A percentile compares a stretch with the other conserved stretches of the same genome.
These are phyloP conservation scores for Plantago coronopus DNA, from an alignment of 305 asterid genomes.

Conservation along the genomic window DNA sequence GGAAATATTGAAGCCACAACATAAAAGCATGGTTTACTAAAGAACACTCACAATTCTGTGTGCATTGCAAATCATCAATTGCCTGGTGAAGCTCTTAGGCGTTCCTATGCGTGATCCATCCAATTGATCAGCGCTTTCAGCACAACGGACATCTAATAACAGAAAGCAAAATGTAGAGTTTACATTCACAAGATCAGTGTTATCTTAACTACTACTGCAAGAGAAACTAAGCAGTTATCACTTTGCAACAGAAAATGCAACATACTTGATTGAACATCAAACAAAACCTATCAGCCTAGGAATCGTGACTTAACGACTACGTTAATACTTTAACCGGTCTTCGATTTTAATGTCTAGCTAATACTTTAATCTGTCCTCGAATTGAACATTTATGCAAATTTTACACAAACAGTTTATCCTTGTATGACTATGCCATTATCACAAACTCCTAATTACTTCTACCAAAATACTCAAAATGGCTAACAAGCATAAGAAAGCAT, in stretches of 20 bases:
- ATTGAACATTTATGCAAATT: too few relatives aligned
- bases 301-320: background rate
- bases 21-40: background rate
- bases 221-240: too few relatives aligned
- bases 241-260: background rate
- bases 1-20: background rate
- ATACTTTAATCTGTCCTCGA: too few relatives aligned
- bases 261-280: background rate
- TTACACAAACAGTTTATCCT: too few relatives aligned
- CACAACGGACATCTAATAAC: background rate
- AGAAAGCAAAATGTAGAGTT: background rate
- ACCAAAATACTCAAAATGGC: background rate
- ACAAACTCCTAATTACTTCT: too few relatives aligned
- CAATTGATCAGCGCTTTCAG: background rate
- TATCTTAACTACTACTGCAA: background rate
- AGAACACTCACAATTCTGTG: slow-evolving; percentile 3
- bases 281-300: background rate
- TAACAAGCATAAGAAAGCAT: background rate
- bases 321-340: too few relatives aligned
- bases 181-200: background rate
- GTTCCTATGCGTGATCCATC: background rate
- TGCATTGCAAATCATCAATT: background rate
- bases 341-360: too few relatives aligned
- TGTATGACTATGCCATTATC: too few relatives aligned
- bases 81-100: background rate